Conservation (phyloP, 169 alveolate species). For the Plasmodium malariae region DNA sequence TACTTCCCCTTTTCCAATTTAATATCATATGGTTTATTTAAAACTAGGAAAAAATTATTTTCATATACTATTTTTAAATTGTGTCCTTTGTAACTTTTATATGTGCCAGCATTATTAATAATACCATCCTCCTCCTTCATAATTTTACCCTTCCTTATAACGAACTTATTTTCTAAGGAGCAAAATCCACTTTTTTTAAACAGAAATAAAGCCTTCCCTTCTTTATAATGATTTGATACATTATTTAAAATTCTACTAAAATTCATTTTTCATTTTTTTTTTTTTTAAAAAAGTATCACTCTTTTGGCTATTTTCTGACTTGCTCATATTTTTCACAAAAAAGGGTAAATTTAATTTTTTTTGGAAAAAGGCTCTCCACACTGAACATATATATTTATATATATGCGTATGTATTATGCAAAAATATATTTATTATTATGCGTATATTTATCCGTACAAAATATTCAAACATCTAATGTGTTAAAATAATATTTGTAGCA, state of each 20-base stretch:
- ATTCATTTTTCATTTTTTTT: slow-evolving; percentile 44
- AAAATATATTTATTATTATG: not conserved
- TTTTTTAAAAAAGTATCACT: not conserved
- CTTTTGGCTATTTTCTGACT: not conserved
- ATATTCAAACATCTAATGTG: not conserved
- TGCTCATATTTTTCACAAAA: slow-evolving; percentile 5
- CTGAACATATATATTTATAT: not conserved
- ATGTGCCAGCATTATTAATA: not conserved
- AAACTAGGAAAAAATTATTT: slow-evolving; percentile 57
- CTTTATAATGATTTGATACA: slow-evolving; percentile 26
- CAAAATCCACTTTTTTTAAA: slow-evolving; percentile 12
- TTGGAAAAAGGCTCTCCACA: too few species aligned
- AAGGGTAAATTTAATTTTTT: slow-evolving; percentile 1
- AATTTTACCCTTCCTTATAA: not conserved
- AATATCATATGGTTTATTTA: slow-evolving; percentile 73
- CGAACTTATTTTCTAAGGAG: not conserved
- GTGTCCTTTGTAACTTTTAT: slow-evolving; percentile 64
- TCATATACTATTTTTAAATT: slow-evolving; percentile 58
- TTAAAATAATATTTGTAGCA: not conserved
- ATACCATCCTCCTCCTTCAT: not conserved
- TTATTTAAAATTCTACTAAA: slow-evolving; percentile 15
- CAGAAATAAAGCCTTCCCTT: not conserved
- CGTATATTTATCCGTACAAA: slow-evolving; percentile 2
- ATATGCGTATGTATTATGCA: not conserved
- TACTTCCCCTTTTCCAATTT: slow-evolving; percentile 59